Evolutionary conservation across 75 land plant species (phyloP), one percentile per base, ranked within the genome.

Genomic region (Cupressus sempervirens): DNA sequence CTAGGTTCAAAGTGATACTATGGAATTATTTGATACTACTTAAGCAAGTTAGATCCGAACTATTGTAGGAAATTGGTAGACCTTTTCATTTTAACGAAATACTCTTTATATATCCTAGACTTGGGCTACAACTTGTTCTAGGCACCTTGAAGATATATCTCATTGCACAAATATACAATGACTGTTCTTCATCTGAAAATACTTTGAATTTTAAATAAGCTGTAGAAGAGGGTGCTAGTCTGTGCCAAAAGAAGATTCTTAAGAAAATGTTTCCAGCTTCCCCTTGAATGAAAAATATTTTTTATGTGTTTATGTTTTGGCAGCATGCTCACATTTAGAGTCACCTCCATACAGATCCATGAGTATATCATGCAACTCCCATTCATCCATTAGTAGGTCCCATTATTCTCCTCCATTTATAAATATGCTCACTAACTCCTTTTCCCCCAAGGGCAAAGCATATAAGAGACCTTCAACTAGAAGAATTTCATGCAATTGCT

Each of bases 321-420:
- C 93, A 92, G 93, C 92, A 29, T 87, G 89, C 83, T 92, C 93
- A 56, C 88, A 88, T 1, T 90, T 89, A 34, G 87, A 85, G 36
- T 87, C 81, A 23, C 48, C 81, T 26, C 46, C 46, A n/a, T 79
- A 79, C 81, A 79, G 81, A 79, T 79, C 81, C 48, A 41, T 30
- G 23, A 79, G 50, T 30, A 43, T 38, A 40, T 79, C 50, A 13
- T 46, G 10, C 16, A 36, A 15, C 36, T 76, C 79, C 18, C 13
- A 7, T 79, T 12, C 81, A 10, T 10, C 81, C 26, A 79, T 7
- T 30, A 72, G 74, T 15, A 30, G 35, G 81, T 30, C 15, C 74
- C 36, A 72, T 72, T 35, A 72, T 72, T 72, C 74, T 72, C 35
- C 74, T 72, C 4, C 74, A 30, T 23, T 26, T n/a, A 32, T 32